Base-by-base conservation (phyloP, 345 rosid species). In the Populus davidiana region DNA sequence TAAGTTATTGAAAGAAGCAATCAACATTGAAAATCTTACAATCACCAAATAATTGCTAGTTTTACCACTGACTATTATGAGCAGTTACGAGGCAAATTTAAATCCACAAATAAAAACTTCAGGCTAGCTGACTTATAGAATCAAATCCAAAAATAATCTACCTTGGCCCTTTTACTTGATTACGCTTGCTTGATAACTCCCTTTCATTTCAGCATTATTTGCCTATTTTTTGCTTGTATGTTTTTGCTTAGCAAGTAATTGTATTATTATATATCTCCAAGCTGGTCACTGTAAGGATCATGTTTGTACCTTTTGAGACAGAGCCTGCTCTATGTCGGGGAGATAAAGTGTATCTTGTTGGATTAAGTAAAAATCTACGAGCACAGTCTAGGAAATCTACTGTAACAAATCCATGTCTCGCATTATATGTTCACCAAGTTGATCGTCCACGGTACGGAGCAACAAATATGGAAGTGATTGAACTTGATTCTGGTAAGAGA, bases 391-490 rank as follows among this genome's bases (percentile, higher is more conserved):
- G 98, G 86, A 93, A 91, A 85, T 93, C 98, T 59, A 82, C 84
- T 76, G 94, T 94, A 27, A 94, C 97, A 64, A 91, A 94, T 73
- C 90, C 98, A 31, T 89, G 91, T 86, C 93, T 94, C 47, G 91
- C 98, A 25, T 81, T 94, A 77, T 88, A 86, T 85, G 89, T 91
- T 75, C 82, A 87, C 71, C 91, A 91, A 70, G 94, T 90, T 74
- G 97, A 92, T 81, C 88, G 85, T 87, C 98, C 94, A 39, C 87
- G 93, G 67, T 91, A 92, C 77, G 88, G 96, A 86, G 97, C 98
- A 78, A 90, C 89, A 72, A 94, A 93, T 86, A 94, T 90, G 92
- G 98, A 94, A 89, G 95, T 93, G 63, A 90, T 94, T 81, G 98
- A 94, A 84, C 89, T 94, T 73, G 98, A 93, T 85, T 89, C 97